Evolutionary conservation across 768 basidiomycete species (phyloP).

Genomic region (Rhizopogon vulgaris): DNA sequence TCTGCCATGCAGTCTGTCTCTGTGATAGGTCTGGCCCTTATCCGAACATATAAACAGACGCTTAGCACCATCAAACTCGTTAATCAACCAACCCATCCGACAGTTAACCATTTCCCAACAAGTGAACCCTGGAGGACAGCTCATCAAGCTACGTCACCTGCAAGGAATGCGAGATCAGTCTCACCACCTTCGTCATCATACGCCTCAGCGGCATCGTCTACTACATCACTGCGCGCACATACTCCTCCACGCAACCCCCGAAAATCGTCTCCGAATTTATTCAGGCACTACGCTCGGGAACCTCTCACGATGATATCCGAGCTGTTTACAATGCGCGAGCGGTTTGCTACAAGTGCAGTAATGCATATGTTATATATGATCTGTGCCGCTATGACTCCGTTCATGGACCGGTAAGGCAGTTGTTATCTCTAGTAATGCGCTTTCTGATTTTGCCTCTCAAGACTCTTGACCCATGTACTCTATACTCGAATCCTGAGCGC

Average conservation of each 20-base stretch:
- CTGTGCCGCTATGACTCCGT: conserved; percentile 40
- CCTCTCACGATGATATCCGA: conserved; percentile 42
- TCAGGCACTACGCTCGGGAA: conserved; percentile 33
- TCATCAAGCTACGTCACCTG: not conserved
- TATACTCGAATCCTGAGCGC: conserved; percentile 47
- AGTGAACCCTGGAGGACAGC: not conserved
- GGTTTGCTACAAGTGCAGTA: conserved; percentile 42
- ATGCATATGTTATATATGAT: conserved; percentile 43
- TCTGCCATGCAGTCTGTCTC: conserved; percentile 71
- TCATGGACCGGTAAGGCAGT: conserved; percentile 50
- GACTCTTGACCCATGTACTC: conserved; percentile 67
- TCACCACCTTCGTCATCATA: conserved; percentile 5
- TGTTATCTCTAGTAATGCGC: not conserved
- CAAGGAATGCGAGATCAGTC: not conserved
- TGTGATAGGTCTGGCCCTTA: conserved; percentile 58
- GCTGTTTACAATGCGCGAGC: conserved; percentile 41
- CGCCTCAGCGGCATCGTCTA: conserved; percentile 22
- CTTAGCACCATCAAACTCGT: conserved; percentile 61
- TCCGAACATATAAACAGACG: conserved; percentile 62
- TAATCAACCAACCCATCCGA: conserved; percentile 32
- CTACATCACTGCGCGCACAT: conserved; percentile 10
- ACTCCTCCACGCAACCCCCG: conserved; percentile 4
- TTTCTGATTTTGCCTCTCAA: conserved; percentile 17
- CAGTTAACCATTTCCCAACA: not conserved
- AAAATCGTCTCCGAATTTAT: conserved; percentile 1